These are phyloP conservation scores for Fusarium proliferatum DNA, from an alignment of 2,329 filamentous ascomycete species.

Conservation along the genomic window DNA sequence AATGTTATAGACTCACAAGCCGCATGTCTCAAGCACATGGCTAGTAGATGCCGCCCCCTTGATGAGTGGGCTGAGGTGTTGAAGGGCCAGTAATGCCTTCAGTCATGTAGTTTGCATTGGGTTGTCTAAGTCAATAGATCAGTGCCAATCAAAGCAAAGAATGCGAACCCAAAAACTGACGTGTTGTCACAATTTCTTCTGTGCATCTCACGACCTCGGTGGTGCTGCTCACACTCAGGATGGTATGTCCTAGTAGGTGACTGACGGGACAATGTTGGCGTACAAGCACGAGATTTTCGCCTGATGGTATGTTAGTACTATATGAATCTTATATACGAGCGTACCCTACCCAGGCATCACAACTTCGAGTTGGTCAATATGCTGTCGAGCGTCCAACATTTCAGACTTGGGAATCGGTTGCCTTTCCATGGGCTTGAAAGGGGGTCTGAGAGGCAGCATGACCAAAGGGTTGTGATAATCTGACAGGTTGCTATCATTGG, in stretches of 20 bases:
- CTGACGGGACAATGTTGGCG: neutral
- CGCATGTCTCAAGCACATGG: neutral
- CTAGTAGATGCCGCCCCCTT: slow-evolving; percentile 21
- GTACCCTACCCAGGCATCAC: neutral
- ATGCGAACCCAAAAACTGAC: neutral
- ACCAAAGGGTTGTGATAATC: slow-evolving; percentile 27
- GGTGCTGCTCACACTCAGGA: neutral
- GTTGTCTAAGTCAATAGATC: neutral
- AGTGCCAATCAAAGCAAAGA: neutral
- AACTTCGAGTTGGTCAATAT: neutral
- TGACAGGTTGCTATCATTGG: slow-evolving; percentile 11
- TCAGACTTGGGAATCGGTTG: neutral
- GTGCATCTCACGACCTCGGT: slow-evolving; percentile 21
- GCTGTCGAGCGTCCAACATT: neutral
- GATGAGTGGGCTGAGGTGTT: slow-evolving; percentile 29
- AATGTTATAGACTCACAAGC: neutral
- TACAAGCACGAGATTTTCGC: neutral
- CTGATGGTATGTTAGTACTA: neutral
- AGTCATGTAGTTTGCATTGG: slow-evolving; percentile 1
- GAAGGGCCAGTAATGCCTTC: slow-evolving; percentile 2
- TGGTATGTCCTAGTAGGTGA: neutral
- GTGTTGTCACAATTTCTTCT: slow-evolving; percentile 16
- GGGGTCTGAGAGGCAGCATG: slow-evolving; percentile 29
- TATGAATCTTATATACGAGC: neutral
- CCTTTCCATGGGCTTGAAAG: slow-evolving; percentile 5